Evolutionary conservation across 768 basidiomycete species (phyloP).

Genomic region (Termitomyces bulborhizus): DNA sequence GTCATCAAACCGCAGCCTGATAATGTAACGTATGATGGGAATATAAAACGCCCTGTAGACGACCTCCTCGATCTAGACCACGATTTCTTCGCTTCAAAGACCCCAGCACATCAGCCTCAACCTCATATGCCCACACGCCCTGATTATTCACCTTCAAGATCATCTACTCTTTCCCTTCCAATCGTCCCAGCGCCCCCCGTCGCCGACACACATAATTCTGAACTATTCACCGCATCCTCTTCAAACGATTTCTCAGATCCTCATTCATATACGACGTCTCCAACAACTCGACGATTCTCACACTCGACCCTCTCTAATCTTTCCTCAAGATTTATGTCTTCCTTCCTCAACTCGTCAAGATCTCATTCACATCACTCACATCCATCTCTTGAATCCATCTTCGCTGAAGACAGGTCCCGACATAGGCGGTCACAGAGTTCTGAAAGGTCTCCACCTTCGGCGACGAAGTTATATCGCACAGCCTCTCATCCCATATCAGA

Average conservation of each 20-base stretch:
- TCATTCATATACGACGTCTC: neutral
- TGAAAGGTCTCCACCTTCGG: constrained; percentile 5
- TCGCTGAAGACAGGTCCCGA: constrained; percentile 8
- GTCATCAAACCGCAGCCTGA: neutral
- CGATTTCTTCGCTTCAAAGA: constrained; percentile 24
- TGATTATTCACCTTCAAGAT: constrained; percentile 24
- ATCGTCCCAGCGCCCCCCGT: constrained; percentile 13
- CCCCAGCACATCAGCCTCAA: constrained; percentile 3
- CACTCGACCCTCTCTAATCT: constrained; percentile 39
- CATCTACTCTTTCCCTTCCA: constrained; percentile 17
- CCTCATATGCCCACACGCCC: neutral
- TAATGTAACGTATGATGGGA: neutral
- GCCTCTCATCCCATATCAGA: constrained; percentile 8
- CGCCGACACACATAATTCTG: constrained; percentile 14
- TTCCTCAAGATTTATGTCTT: constrained; percentile 47
- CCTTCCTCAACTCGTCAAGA: constrained; percentile 24
- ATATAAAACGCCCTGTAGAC: constrained; percentile 11
- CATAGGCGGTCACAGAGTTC: constrained; percentile 5
- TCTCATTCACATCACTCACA: constrained; percentile 2
- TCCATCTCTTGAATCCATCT: constrained; percentile 13
- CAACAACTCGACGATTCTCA: constrained; percentile 9
- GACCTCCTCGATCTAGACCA: constrained; percentile 26
- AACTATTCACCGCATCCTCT: constrained; percentile 17
- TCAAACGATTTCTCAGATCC: constrained; percentile 8
- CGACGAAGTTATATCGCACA: neutral